phyloP scores from a whole-genome alignment of 441 rosid species.

The Gossypium lobatum region DNA sequence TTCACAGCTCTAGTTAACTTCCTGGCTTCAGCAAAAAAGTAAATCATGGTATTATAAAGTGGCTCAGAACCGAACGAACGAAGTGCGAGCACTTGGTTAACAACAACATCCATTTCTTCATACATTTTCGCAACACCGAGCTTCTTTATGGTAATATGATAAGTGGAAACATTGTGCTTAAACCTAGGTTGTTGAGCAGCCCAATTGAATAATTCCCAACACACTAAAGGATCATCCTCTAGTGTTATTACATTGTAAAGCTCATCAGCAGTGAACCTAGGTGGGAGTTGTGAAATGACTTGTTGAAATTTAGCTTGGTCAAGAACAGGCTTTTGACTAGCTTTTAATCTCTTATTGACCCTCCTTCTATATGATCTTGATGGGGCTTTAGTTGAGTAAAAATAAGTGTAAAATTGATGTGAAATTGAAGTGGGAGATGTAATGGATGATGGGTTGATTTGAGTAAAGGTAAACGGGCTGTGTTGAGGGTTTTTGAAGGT shows the following conservation, averaged over 20 bases:
- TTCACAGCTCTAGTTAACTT: conserved; percentile 78
- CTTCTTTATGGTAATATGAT: conserved; percentile 66
- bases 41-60: conserved; percentile 61
- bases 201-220: conserved; percentile 82
- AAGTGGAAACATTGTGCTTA: conserved; percentile 54
- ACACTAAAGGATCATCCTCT: conserved; percentile 64
- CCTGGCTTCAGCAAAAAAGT: conserved; percentile 74
- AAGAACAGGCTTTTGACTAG: conserved; percentile 42
- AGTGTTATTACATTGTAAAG: conserved; percentile 46
- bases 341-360: conserved; percentile 47
- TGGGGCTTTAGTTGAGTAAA: conserved; percentile 42
- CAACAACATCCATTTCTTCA: conserved; percentile 77
- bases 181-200: conserved; percentile 77
- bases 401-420: conserved; percentile 1
- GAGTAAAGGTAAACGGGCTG: not conserved
- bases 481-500: not conserved
- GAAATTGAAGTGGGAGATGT: conserved; percentile 1
- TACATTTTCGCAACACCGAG: conserved; percentile 83
- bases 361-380: conserved; percentile 64
- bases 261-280: conserved; percentile 69
- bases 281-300: conserved; percentile 49
- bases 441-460: conserved; percentile 6
- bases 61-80: conserved; percentile 65
- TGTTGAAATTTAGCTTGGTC: conserved; percentile 44
- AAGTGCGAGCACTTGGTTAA: conserved; percentile 70